phyloP scores from a whole-genome alignment of 352 stramenopile genomes.

The Phytophthora pisi region DNA sequence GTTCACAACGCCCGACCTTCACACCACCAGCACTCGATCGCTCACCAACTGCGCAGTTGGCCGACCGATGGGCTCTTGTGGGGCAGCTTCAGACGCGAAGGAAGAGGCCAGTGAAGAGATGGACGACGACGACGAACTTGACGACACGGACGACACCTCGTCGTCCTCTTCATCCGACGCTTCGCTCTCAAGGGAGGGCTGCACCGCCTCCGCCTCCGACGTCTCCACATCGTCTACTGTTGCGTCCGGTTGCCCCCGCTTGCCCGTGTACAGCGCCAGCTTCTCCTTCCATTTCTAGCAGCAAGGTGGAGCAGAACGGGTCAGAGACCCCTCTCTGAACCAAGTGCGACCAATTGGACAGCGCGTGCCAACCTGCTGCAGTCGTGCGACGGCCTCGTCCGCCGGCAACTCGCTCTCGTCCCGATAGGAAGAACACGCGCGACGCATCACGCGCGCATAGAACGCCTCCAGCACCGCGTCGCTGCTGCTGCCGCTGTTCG shows the following conservation, averaged over 20 bases:
- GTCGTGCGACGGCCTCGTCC: slow-evolving; percentile 15
- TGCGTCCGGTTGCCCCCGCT: not conserved
- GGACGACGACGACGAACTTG: slow-evolving; percentile 4
- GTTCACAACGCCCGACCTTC: not conserved
- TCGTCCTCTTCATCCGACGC: slow-evolving; percentile 11
- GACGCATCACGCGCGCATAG: slow-evolving; percentile 65
- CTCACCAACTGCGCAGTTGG: slow-evolving; percentile 33
- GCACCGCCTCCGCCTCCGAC: not conserved
- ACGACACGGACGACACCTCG: slow-evolving; percentile 2
- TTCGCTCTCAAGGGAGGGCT: slow-evolving; percentile 14
- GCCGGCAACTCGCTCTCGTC: slow-evolving; percentile 29
- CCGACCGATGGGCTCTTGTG: slow-evolving; percentile 14
- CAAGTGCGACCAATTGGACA: not conserved
- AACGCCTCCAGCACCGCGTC: slow-evolving; percentile 49
- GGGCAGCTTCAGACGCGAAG: slow-evolving; percentile 3
- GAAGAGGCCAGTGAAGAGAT: slow-evolving; percentile 7
- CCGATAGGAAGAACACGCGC: slow-evolving; percentile 55
- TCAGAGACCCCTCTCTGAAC: not conserved
- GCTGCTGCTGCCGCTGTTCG: not conserved
- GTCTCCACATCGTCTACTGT: slow-evolving; percentile 2
- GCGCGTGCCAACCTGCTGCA: slow-evolving; percentile 35
- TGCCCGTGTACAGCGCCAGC: slow-evolving; percentile 43
- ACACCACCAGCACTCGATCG: not conserved
- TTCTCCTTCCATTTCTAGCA: slow-evolving; percentile 52
- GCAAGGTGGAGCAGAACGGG: not conserved